Conservation (phyloP, 2,329 filamentous ascomycete genomes). For the Laburnicola sp. region DNA sequence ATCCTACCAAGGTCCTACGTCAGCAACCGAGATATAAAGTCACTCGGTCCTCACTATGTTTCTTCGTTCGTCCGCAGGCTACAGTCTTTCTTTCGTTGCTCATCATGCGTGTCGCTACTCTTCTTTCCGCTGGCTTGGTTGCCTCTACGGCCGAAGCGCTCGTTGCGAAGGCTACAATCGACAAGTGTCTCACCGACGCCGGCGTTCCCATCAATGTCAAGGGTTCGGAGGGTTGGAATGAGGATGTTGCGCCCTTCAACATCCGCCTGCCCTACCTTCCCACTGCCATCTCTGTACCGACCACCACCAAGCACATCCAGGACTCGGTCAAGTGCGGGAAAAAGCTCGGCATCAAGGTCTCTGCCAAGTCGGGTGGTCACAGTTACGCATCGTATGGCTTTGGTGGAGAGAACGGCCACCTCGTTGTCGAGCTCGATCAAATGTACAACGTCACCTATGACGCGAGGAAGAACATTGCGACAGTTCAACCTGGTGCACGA, state of each 20-base stretch:
- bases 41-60: neutral
- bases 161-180: constrained; percentile 14
- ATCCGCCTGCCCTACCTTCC: constrained; percentile 43
- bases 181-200: constrained; percentile 18
- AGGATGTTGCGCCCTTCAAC: constrained; percentile 22
- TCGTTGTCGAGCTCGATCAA: constrained; percentile 49
- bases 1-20: constrained; percentile 1
- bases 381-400: constrained; percentile 57
- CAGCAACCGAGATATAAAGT: constrained; percentile 6
- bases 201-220: constrained; percentile 18
- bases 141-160: constrained; percentile 14
- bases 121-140: constrained; percentile 13
- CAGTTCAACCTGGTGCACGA: constrained; percentile 50
- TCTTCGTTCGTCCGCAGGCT: neutral
- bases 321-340: constrained; percentile 59
- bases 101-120: constrained; percentile 14
- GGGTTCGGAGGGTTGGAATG: constrained; percentile 10
- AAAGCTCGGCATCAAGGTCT: constrained; percentile 54
- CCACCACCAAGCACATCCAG: constrained; percentile 54
- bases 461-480: constrained; percentile 41
- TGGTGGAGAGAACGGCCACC: constrained; percentile 49
- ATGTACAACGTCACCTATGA: constrained; percentile 48
- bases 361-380: constrained; percentile 63
- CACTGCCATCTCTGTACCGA: constrained; percentile 57
- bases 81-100: constrained; percentile 9